A percentile compares a stretch with the other conserved stretches of the same genome.
These are phyloP conservation scores for Suillus hirtellus DNA, from an alignment of 768 basidiomycete species.

Conservation along the genomic window DNA sequence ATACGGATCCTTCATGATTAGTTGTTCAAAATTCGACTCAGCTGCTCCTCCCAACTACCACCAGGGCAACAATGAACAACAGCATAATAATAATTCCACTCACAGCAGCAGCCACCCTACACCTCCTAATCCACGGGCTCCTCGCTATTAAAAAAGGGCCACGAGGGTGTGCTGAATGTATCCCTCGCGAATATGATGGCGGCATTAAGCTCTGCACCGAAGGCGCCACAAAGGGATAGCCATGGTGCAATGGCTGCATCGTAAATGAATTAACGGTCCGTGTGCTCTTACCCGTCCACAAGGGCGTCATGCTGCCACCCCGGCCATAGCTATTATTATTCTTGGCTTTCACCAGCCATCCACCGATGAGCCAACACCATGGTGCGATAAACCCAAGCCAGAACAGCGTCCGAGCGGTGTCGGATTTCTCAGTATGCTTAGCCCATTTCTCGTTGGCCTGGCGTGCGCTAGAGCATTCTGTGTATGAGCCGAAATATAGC, in stretches of 20 bases:
- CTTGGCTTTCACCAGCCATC: conserved; percentile 60
- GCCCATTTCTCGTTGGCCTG: conserved; percentile 19
- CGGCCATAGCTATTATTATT: conserved; percentile 36
- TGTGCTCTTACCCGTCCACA: conserved; percentile 39
- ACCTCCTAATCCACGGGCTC: conserved; percentile 45
- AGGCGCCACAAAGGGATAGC: conserved; percentile 63
- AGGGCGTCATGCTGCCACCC: conserved; percentile 36
- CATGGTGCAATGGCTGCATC: conserved; percentile 41
- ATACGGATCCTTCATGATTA: neutral
- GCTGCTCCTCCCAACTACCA: conserved; percentile 30
- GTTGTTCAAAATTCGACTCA: neutral
- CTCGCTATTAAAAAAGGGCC: conserved; percentile 21
- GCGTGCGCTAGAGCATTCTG: conserved; percentile 33
- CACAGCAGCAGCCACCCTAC: conserved; percentile 60
- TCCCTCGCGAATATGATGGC: conserved; percentile 23
- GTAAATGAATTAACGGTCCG: conserved; percentile 44
- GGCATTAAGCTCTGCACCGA: conserved; percentile 39
- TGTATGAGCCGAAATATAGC: conserved; percentile 35
- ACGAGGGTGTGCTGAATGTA: conserved; percentile 23
- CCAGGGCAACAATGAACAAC: conserved; percentile 53
- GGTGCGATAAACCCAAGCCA: conserved; percentile 75
- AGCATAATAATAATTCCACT: conserved; percentile 50
- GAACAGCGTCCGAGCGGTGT: conserved; percentile 60
- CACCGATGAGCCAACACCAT: conserved; percentile 75
- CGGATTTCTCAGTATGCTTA: conserved; percentile 14